These are phyloP conservation scores for Alternaria angustiovoidea DNA, from an alignment of 2,329 filamentous ascomycete species.

Conservation along the genomic window DNA sequence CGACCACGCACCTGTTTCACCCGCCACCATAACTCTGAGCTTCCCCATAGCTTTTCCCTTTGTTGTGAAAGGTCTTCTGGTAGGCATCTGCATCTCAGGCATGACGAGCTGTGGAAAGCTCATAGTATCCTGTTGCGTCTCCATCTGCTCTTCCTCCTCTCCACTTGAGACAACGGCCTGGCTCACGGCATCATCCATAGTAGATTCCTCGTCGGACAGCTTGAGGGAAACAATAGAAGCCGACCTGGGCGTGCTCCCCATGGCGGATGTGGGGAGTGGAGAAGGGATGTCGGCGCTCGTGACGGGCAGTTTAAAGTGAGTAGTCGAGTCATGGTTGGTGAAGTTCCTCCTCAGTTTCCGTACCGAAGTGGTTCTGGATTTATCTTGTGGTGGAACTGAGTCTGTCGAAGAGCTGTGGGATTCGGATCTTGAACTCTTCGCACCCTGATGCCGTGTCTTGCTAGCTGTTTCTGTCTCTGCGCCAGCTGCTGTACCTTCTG, in stretches of 20 bases:
- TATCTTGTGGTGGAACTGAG: constrained; percentile 29
- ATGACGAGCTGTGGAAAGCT: constrained; percentile 84
- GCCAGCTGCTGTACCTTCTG: constrained; percentile 32
- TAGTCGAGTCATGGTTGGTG: constrained; percentile 32
- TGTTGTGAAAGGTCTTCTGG: constrained; percentile 87
- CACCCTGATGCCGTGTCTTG: constrained; percentile 43
- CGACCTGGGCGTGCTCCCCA: constrained; percentile 68
- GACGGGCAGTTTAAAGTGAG: constrained; percentile 36
- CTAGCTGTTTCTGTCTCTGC: constrained; percentile 36
- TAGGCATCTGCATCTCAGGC: constrained; percentile 93
- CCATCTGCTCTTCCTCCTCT: constrained; percentile 60
- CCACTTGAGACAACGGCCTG: constrained; percentile 64
- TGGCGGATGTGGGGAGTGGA: constrained; percentile 58
- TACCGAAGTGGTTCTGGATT: constrained; percentile 27
- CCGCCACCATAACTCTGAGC: constrained; percentile 87
- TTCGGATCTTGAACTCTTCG: constrained; percentile 29
- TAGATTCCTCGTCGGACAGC: constrained; percentile 65
- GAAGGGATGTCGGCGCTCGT: constrained; percentile 41
- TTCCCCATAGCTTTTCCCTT: constrained; percentile 83
- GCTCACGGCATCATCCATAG: constrained; percentile 63
- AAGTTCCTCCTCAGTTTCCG: constrained; percentile 33
- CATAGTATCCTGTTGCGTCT: constrained; percentile 44
- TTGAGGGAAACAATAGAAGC: constrained; percentile 66
- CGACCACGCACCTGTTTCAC: constrained; percentile 69
- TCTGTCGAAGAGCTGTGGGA: constrained; percentile 34